Evolutionary conservation across 2,329 filamentous ascomycete species (phyloP), one percentile per base, ranked within the genome.

Genomic region (Chrysoporthe cubensis): DNA sequence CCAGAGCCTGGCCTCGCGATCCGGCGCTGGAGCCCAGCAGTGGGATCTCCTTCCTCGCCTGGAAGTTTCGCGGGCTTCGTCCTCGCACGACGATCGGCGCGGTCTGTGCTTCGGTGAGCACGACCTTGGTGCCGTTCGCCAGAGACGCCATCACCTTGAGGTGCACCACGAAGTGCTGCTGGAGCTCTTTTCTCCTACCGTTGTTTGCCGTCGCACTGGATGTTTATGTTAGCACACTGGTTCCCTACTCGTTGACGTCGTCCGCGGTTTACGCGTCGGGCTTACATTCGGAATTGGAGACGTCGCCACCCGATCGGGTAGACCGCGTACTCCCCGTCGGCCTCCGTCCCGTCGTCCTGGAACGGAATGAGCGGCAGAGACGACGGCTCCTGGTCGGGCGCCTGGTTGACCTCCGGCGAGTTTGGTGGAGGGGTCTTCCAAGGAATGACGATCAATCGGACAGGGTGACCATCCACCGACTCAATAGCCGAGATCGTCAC

Each of bases 251-350:
- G 14, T 34, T 43, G 16, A 21, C 9, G n/a, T 4, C 18, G 4
- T 40, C 14, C 14, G 18, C n/a, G 32, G 2, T 32, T 18, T 42
- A 1, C 13, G 14, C n/a, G 37, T 50, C 8, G 34, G 26, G 80
- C 86, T 80, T 78, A 88, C 83, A 90, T 97, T 74, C 95, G 87
- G 76, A 98, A 98, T 75, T 98, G 95, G 70, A 98, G 81, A 67
- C 95, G 87, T 74, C 96, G 94, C 93, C 95, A 98, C 59, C 94
- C 93, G 71, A 98, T 94, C 4, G 94, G 94, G 74, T 97, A 97
- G 57, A 92, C 94, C 18, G 93, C 92, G 72, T 91, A 95, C 72
- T 97, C 94, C 7, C 91, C 91, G 65, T 95, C 92, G 2, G 79
- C 75, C 62, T 87, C 85, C 16, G 80, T 76, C 14, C 84, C 85